These are phyloP conservation scores for Cantharellus anzutake DNA, from an alignment of 768 basidiomycete genomes.

Conservation along the genomic window DNA sequence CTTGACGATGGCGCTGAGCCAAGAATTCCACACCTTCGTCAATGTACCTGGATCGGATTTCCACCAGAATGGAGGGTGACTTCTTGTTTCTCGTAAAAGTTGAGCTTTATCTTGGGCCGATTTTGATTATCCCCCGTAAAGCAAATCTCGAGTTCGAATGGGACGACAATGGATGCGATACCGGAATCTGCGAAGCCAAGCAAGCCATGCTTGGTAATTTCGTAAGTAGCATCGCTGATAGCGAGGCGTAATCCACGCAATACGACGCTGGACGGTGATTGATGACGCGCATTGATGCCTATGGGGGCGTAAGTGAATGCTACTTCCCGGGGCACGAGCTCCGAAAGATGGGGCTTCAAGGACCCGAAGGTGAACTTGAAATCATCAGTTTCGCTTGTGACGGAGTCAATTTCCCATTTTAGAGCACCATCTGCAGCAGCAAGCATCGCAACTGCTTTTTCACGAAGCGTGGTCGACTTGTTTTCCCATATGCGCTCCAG, in stretches of 20 bases:
- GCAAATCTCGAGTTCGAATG: neutral
- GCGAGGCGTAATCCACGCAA: neutral
- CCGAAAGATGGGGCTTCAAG: neutral
- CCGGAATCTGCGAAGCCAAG: slow-evolving; percentile 1
- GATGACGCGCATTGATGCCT: neutral
- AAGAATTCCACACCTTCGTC: neutral
- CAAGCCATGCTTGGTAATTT: neutral
- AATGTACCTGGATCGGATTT: neutral
- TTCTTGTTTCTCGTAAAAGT: neutral
- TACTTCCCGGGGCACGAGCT: neutral
- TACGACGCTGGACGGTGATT: neutral
- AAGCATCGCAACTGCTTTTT: neutral
- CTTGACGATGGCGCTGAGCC: neutral
- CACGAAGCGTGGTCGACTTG: neutral
- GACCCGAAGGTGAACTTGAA: neutral
- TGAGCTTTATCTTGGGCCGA: neutral
- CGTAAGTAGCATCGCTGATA: neutral
- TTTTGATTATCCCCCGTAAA: neutral
- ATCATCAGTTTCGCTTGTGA: slow-evolving; percentile 2
- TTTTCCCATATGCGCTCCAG: neutral
- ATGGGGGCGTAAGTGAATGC: neutral
- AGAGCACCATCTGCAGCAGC: neutral
- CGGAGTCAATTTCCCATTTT: neutral
- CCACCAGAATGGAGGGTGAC: neutral
- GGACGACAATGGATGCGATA: neutral